Evolutionary conservation across 495 filamentous ascomycete species (phyloP), one percentile per base, ranked within the genome.

Genomic region (Stereocaulon alpinum): DNA sequence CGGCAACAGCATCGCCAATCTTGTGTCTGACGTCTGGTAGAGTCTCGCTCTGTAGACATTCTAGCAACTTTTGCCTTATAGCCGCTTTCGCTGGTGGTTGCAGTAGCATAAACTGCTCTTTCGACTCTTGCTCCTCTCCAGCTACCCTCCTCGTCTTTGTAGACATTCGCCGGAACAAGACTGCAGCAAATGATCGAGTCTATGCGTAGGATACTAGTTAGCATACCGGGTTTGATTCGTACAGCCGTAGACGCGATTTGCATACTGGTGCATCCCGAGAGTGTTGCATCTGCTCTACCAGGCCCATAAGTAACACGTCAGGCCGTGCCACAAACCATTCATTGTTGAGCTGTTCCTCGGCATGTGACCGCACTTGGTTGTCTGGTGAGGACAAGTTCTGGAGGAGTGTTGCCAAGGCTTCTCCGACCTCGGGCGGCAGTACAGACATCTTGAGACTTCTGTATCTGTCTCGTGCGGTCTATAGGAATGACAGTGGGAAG

Each of bases 1-100:
- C 94, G 7, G 94, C 94, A 61, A 97, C 86, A 2, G 93, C 90
- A 72, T 99, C 94, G 57, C 90, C 91, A 68, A 96, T 87, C 73
- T 97, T 99, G 71, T 94, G 94, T 68, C 94, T 80, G 40, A 95
- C 87, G 17, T 82, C 72, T 47, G 80, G 76, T 22, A 85, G 77
- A 7, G 77, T 72, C 73, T 97, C 94, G 47, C 71, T 74, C 44
- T 82, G 81, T 52, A 96, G 74, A 59, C 84, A 85, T 61, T 86
- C 79, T 24, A 99, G 76, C 42, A 97, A 75, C 69, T 91, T 92
- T 60, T 84, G 78, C 56, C 89, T 80, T 63, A 97, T 96, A 57
- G 80, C 83, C 32, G 81, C 70, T 62, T 85, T 84, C 66, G 93
- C 84, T n/a, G 84, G 77, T 56, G 78, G 72, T 42, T 72, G 77